Base-by-base conservation (phyloP, 345 rosid genomes). In the Cochlearia excelsa region DNA sequence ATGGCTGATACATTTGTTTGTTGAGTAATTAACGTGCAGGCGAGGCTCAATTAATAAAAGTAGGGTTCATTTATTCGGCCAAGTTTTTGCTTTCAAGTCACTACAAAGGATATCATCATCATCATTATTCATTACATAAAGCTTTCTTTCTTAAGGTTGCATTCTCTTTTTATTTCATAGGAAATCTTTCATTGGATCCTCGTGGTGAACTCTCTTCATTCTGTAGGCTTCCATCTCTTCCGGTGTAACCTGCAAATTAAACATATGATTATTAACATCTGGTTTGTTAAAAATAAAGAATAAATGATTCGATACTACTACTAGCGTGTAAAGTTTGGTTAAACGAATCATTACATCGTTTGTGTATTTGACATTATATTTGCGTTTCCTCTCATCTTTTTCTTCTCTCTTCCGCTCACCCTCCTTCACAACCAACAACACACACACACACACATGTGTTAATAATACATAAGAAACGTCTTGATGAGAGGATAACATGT, bases 181-280 rank as follows among this genome's bases (percentile, higher is more conserved):
- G 61, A 68, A 68, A 48, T 68, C 67, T 68, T 46, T 68, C 73
- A 82, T 84, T 27, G 95, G 95, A 59, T 84, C 95, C 33, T 84
- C 95, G 0, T 82, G 88, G 46, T 79, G 90, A 30, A 79, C 66
- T 61, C 37, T 84, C 80, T 81, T 84, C 90, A 87, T 82, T 66
- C 95, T 75, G 59, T 82, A 87, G 2, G 90, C 90, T 60, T 88
- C 93, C 93, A 85, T 88, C 28, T 88, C 93, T 69, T 83, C 87
- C 0, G 66, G 75, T 42, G 92, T 85, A 28, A 79, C 92, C 90
- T 85, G 70, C 16, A 5, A 51, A 2, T 29, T 7, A 41, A 45
- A 56, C 3, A 5, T 7, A 10, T 35, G 44, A 52, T 23, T n/a
- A 16, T 3, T 33, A 2, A 33, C 3, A 5, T 5, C 3, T 33